Evolutionary conservation across 495 filamentous ascomycete species (phyloP), one percentile per base, ranked within the genome.

Genomic region (Tuber melanosporum): DNA sequence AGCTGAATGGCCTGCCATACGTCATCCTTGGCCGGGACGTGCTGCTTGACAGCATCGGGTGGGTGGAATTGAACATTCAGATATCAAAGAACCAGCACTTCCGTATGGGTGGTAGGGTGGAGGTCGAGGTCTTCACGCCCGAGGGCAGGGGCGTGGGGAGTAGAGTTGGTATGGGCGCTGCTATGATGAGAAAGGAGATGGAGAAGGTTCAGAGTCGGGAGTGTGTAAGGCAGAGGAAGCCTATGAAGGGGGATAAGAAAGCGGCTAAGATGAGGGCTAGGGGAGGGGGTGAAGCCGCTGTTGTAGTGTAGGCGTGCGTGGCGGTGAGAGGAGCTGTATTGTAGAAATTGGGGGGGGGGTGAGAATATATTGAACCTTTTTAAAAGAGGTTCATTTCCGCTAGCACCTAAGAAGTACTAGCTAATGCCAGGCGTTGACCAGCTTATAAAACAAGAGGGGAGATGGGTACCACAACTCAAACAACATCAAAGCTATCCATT

Each of bases 41-140:
- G 52, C 85, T 99, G 12, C 90, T 99, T 49, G 94, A 97, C 80
- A 93, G 95, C 32, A 90, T 91, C 62, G 95, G 95, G 3, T 99
- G 96, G 95, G 88, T 99, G 12, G 95, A 99, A 83, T 84, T 99
- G 32, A 91, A 89, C 9, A 90, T 91, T 20, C 94, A 98, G 84
- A 88, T 95, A 12, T 89, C 94, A 39, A 88, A 83, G 69, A 77
- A 75, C 36, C 72, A 77, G 36, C 82, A 82, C 42, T 82, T 78
- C 69, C 46, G 77, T 15, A 77, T 52, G 9, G 78, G 73, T 22
- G 76, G 76, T 22, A 75, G 73, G 57, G 77, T 72, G 36, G 72
- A 81, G 32, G 87, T 99, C 9, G 95, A 98, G 78, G 89, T 98
- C 1, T 97, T 91, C 80, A 93, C 88, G 57, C 95, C 96, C 0